Evolutionary conservation across 1,139 yeast genomes (phyloP), one percentile per base, ranked within the genome.

Genomic region (Yamadazyma dushanensis): DNA sequence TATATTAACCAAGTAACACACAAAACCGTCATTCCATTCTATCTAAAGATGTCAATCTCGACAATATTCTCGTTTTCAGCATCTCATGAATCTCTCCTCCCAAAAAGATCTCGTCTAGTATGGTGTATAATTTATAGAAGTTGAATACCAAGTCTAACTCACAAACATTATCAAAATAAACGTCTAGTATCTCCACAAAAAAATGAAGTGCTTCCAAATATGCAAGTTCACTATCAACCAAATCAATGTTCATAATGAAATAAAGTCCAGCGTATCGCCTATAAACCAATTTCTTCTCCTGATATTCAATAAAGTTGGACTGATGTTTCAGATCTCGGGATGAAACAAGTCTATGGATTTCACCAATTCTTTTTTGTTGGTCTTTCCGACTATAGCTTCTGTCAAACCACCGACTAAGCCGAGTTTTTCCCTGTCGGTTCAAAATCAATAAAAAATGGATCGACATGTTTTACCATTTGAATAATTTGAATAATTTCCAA

Each of bases 191-290:
- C 59, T 92, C 97, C 17, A 92, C 97, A 47, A 92, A 78, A 38
- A 90, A 67, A 55, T 92, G 98, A 23, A 92, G 78, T 21, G 88
- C 80, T 46, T 92, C 96, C 38, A 92, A 66, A 54, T 84, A 85
- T 38, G 83, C 78, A 44, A 92, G 71, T 54, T 90, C 97, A 52
- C 83, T 83, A 54, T 89, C 97, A 10, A 65, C 63, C 22, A 76
- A 61, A 47, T 85, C 96, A 9, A 89, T 79, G 36, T 94, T 84
- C 39, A 85, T 75, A 18, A 90, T 79, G 55, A 92, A 89, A 59
- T 82, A 90, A 13, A 92, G 63, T 7, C 98, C 98, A 2, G 97
- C 97, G 55, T 90, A 92, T 42, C 97, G 67, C 47, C 96, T 70
- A 57, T 92, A 92, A 2, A 92, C 90, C 39, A 92, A 67, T 54